These are phyloP conservation scores for Aureobasidium sp. DNA, from an alignment of 2,329 filamentous ascomycete species.

Conservation along the genomic window DNA sequence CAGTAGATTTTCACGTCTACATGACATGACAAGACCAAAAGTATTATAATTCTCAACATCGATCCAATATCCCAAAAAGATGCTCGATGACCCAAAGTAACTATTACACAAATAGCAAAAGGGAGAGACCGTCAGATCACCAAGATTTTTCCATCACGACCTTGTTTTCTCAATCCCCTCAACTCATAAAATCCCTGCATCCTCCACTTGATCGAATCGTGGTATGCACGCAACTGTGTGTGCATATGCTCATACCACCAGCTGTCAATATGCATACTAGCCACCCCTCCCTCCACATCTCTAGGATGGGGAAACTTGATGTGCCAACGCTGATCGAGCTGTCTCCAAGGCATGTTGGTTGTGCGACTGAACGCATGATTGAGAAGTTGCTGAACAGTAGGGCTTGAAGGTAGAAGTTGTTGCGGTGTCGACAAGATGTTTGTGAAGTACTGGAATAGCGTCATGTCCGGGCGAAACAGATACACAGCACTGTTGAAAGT, in stretches of 20 bases:
- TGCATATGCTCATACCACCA: constrained; percentile 30
- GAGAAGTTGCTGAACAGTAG: constrained; percentile 30
- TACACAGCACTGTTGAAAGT: constrained; percentile 31
- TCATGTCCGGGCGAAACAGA: constrained; percentile 26
- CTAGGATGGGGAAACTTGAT: constrained; percentile 27
- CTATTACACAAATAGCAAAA: not conserved
- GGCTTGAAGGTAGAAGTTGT: constrained; percentile 27
- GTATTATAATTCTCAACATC: not conserved
- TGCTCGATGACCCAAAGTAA: not conserved
- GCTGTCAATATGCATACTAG: constrained; percentile 30
- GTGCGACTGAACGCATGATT: constrained; percentile 28
- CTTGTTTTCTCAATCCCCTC: too few relatives aligned
- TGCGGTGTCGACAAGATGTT: constrained; percentile 23
- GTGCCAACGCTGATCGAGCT: constrained; percentile 30
- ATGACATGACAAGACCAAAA: not conserved
- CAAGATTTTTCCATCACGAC: too few relatives aligned
- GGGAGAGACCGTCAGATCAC: not conserved
- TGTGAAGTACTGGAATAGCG: constrained; percentile 28
- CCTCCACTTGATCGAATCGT: constrained; percentile 25
- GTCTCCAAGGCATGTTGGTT: constrained; percentile 33
- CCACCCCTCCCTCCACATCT: constrained; percentile 29
- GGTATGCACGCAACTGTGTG: constrained; percentile 25
- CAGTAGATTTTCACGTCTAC: not conserved
- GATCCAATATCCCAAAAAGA: not conserved
- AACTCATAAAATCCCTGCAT: constrained; percentile 29